phyloP scores from a whole-genome alignment of 2,329 filamentous ascomycete species.

The Colletotrichum salicis region DNA sequence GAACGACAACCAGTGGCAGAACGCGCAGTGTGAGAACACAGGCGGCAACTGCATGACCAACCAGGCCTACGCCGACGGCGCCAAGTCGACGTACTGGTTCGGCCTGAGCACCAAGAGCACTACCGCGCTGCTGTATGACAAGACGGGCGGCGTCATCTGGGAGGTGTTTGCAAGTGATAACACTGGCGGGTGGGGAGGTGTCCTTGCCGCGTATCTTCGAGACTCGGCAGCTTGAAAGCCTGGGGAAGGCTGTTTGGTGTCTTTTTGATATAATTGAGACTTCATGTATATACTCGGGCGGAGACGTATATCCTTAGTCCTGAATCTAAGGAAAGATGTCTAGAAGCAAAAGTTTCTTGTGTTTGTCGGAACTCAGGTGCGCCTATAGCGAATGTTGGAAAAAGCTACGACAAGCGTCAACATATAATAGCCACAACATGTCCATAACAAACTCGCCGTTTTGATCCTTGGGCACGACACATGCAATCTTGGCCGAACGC shows the following conservation, averaged over 20 bases:
- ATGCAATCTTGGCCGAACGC: too few relatives aligned
- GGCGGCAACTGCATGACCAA: slow-evolving; percentile 40
- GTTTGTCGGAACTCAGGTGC: neutral
- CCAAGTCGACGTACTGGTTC: slow-evolving; percentile 42
- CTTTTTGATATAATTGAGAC: neutral
- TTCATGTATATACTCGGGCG: neutral
- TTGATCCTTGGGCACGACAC: neutral
- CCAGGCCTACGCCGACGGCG: slow-evolving; percentile 40
- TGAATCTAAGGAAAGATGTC: neutral
- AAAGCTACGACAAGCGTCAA: neutral
- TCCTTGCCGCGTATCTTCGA: slow-evolving; percentile 44
- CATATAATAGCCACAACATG: neutral
- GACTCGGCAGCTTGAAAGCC: slow-evolving; percentile 26
- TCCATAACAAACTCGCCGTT: neutral
- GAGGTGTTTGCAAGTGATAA: slow-evolving; percentile 38
- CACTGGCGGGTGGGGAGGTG: slow-evolving; percentile 43
- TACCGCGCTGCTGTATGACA: slow-evolving; percentile 44
- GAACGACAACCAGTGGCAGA: slow-evolving; percentile 39
- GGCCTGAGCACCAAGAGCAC: slow-evolving; percentile 43
- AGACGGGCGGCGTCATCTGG: slow-evolving; percentile 32
- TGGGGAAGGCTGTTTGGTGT: neutral
- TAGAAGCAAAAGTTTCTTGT: neutral
- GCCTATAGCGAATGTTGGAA: neutral
- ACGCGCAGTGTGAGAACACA: slow-evolving; percentile 39
- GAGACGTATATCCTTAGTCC: neutral